Evolutionary conservation across 495 filamentous ascomycete genomes (phyloP), one percentile per base, ranked within the genome.

Genomic region (Trichoderma reesei): DNA sequence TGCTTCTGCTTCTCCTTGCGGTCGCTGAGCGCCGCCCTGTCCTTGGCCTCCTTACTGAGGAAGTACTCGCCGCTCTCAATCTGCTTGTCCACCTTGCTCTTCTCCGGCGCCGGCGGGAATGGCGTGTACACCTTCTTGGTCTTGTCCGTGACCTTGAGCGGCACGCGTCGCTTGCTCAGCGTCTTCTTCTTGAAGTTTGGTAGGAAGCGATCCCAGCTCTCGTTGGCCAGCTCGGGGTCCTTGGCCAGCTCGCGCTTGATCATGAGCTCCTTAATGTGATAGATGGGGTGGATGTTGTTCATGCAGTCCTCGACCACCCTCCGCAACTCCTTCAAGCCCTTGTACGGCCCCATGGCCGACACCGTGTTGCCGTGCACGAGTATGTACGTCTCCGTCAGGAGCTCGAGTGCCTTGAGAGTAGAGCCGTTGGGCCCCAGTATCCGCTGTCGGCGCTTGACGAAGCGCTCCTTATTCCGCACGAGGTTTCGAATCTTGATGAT

Each of bases 11-110:
- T 85, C 76, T 92, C 91, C 68, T 90, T 82, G 62, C 89, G 79
- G 68, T 89, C 86, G 67, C 93, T 89, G 76, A 88, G 87, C 62
- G 80, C 85, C 63, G 83, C 89, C 61, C 93, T 82, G 67, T 95
- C 90, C 81, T 92, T 95, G 60, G 90, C 91, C 71, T 94, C 85
- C 81, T 95, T 95, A 63, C 85, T 85, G 71, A 98, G 76, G 78
- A 98, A 97, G 77, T 94, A 98, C 79, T 98, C 94, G 72, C 95
- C 95, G 69, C 85, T 92, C 83, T 99, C 94, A 78, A 98, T 94
- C 82, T 98, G 93, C 73, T 94, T 77, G 75, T 99, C 94, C 66
- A 99, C 84, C 85, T 98, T 99, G 83, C 91, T 96, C 82, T 80
- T 82, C 72, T 83, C 78, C 44, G 78, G 77, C 38, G 79, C 75